Evolutionary conservation across 2,329 filamentous ascomycete species (phyloP).

Genomic region (Tolypocladium endophyticum): DNA sequence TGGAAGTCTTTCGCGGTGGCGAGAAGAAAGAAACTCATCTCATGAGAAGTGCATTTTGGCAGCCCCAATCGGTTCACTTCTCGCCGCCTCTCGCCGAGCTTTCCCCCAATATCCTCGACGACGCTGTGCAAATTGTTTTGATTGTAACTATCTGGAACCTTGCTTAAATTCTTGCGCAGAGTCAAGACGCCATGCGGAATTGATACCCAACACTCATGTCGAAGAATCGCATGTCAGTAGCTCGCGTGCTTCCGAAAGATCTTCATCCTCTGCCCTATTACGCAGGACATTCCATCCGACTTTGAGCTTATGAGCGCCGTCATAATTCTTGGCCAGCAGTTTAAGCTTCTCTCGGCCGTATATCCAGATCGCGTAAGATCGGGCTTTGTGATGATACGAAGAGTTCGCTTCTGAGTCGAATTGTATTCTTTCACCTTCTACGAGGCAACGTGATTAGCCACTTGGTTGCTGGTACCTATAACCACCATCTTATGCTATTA

Average conservation of each 20-base stretch:
- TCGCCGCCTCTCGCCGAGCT: slow-evolving; percentile 9
- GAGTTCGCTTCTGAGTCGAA: slow-evolving; percentile 30
- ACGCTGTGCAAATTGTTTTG: slow-evolving; percentile 14
- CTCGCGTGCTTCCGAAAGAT: slow-evolving; percentile 16
- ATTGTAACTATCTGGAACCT: slow-evolving; percentile 17
- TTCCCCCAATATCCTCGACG: slow-evolving; percentile 13
- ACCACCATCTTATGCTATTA: slow-evolving; percentile 52
- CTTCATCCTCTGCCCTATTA: slow-evolving; percentile 29
- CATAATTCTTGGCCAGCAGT: slow-evolving; percentile 15
- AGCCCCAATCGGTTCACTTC: slow-evolving; percentile 11
- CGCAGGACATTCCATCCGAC: slow-evolving; percentile 44
- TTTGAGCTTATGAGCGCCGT: slow-evolving; percentile 12
- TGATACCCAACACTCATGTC: slow-evolving; percentile 13
- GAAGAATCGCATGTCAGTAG: slow-evolving; percentile 21
- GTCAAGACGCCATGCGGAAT: slow-evolving; percentile 19
- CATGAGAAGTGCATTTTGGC: slow-evolving; percentile 8
- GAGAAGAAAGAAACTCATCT: slow-evolving; percentile 23
- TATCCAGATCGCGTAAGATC: slow-evolving; percentile 30
- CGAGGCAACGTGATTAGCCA: slow-evolving; percentile 41
- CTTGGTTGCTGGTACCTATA: slow-evolving; percentile 36
- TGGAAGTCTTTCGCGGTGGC: slow-evolving; percentile 24
- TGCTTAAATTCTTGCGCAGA: slow-evolving; percentile 23
- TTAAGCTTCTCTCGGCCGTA: slow-evolving; percentile 26
- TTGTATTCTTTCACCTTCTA: slow-evolving; percentile 32
- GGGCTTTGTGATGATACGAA: slow-evolving; percentile 47